Evolutionary conservation across 371 early-diverging fungal species (phyloP).

Genomic region (Coemansia sp.): DNA sequence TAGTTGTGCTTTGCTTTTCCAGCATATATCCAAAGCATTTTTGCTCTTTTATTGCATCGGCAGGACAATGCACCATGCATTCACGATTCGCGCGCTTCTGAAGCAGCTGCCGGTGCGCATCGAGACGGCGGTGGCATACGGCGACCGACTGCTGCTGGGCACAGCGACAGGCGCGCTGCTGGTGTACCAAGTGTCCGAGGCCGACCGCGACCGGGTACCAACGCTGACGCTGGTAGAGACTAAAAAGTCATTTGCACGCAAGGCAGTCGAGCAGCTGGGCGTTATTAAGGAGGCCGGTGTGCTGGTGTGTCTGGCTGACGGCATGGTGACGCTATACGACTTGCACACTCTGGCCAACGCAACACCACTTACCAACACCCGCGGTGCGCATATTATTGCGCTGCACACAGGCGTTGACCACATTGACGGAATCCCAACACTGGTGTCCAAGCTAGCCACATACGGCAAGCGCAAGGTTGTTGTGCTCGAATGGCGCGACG

Average conservation of each 20-base stretch:
- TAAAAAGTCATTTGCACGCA: conserved; percentile 68
- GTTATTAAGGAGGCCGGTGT: conserved; percentile 76
- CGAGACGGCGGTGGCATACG: conserved; percentile 48
- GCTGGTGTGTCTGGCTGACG: conserved; percentile 72
- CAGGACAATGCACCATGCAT: conserved; percentile 47
- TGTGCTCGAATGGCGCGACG: conserved; percentile 77
- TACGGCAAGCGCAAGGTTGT: conserved; percentile 68
- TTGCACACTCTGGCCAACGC: conserved; percentile 66
- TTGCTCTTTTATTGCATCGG: conserved; percentile 6
- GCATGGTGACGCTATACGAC: conserved; percentile 72
- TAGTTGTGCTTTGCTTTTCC: neutral
- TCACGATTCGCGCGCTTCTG: conserved; percentile 46
- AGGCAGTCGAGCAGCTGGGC: conserved; percentile 72
- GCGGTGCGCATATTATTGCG: conserved; percentile 73
- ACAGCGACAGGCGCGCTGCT: conserved; percentile 68
- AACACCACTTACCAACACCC: conserved; percentile 67
- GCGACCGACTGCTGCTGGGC: conserved; percentile 73
- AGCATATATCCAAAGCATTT: neutral
- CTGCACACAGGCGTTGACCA: conserved; percentile 72
- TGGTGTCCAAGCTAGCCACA: conserved; percentile 74
- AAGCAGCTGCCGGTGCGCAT: conserved; percentile 53
- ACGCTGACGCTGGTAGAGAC: conserved; percentile 59
- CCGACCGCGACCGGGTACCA: conserved; percentile 15
- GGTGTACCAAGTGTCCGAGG: conserved; percentile 67
- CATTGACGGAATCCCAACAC: conserved; percentile 61